A percentile compares a stretch with the other conserved stretches of the same genome.
Conservation (phyloP, 2,329 filamentous ascomycete species). For the Botrytis fragariae region DNA sequence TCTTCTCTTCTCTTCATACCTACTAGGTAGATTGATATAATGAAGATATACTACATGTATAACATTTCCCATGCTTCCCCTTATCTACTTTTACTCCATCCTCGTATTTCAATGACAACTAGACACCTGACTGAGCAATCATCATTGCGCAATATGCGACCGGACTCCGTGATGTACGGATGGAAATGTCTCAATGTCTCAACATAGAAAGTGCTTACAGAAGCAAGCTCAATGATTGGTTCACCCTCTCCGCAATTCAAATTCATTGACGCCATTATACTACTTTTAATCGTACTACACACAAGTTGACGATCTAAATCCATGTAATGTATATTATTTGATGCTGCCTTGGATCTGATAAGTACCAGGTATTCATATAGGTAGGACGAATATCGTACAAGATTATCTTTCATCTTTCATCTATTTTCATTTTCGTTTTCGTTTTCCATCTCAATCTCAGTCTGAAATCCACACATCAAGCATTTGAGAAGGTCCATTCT, state of each 20-base stretch:
- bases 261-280: conserved; percentile 11
- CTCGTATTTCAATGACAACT: neutral
- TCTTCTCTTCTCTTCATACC: neutral
- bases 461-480: neutral
- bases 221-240: conserved; percentile 19
- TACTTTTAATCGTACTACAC: conserved; percentile 1
- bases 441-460: neutral
- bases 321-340: neutral
- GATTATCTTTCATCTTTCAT: neutral
- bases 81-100: no score
- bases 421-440: neutral
- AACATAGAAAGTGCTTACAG: conserved; percentile 14
- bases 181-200: neutral
- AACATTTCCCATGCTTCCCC: neutral
- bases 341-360: neutral
- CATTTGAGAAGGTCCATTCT: neutral
- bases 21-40: neutral
- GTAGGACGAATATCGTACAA: neutral
- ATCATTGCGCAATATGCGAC: neutral
- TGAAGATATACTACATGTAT: neutral
- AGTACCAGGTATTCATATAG: neutral
- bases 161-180: neutral
- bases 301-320: neutral
- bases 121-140: neutral
- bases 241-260: conserved; percentile 14